phyloP scores from a whole-genome alignment of 768 basidiomycete species.

The Lentinula guzmanii region DNA sequence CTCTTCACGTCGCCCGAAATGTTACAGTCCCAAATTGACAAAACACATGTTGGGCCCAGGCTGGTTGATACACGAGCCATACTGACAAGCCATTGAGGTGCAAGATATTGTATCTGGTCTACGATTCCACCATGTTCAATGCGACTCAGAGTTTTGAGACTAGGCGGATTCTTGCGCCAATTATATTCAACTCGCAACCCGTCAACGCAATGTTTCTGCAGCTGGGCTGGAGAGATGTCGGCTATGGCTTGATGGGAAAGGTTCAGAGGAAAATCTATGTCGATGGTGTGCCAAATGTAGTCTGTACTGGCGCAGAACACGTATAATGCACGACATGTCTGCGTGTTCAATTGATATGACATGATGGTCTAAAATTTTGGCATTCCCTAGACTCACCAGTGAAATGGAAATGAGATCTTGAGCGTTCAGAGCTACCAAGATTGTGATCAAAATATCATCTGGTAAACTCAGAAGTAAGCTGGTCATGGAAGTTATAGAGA shows the following conservation, averaged over 20 bases:
- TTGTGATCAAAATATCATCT: conserved; percentile 36
- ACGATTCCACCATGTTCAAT: conserved; percentile 34
- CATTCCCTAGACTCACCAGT: conserved; percentile 30
- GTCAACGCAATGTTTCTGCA: conserved; percentile 34
- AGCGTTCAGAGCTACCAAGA: conserved; percentile 26
- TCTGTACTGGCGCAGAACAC: conserved; percentile 38
- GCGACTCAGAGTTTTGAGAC: conserved; percentile 27
- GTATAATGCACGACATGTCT: conserved; percentile 59
- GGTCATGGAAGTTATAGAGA: conserved; percentile 6
- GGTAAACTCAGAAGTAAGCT: conserved; percentile 28
- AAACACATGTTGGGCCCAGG: conserved; percentile 9
- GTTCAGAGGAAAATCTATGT: conserved; percentile 36
- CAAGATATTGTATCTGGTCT: conserved; percentile 38
- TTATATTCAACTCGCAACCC: conserved; percentile 45
- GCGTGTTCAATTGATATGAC: conserved; percentile 12
- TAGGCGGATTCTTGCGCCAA: conserved; percentile 34
- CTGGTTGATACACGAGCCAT: conserved; percentile 21
- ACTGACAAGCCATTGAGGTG: conserved; percentile 43
- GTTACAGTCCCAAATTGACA: conserved; percentile 15
- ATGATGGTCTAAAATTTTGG: neutral
- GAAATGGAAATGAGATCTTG: conserved; percentile 40
- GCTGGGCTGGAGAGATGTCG: conserved; percentile 28
- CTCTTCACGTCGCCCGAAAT: conserved; percentile 10
- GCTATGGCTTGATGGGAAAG: conserved; percentile 27
- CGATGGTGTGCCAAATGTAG: conserved; percentile 49